Evolutionary conservation across 345 rosid species (phyloP).

Genomic region (Eutrema heterophyllum): DNA sequence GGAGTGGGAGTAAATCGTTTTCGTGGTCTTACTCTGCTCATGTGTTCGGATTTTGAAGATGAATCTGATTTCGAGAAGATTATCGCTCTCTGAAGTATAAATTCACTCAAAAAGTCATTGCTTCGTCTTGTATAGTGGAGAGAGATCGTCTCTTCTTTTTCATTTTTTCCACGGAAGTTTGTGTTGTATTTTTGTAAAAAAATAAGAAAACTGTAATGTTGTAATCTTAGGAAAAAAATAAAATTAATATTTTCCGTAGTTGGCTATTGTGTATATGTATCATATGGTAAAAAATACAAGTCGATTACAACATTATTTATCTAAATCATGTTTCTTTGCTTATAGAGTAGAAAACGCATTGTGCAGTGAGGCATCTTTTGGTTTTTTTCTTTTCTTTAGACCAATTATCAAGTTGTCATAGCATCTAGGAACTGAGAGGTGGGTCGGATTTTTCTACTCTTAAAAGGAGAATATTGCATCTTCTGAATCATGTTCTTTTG

Average conservation of each 20-base stretch:
- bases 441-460: too few relatives aligned
- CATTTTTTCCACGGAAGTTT: not conserved
- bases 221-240: not conserved
- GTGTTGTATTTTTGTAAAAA: not conserved
- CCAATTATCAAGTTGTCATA: too few relatives aligned
- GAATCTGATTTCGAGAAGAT: constrained; percentile 83
- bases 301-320: too few relatives aligned
- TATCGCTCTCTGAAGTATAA: constrained; percentile 50
- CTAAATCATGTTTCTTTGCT: not conserved
- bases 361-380: too few relatives aligned
- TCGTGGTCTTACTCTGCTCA: constrained; percentile 83
- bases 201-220: not conserved
- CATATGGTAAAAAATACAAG: too few relatives aligned
- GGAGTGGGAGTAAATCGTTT: constrained; percentile 74
- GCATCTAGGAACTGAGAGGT: too few relatives aligned
- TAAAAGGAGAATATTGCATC: too few relatives aligned
- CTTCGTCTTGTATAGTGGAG: constrained; percentile 13
- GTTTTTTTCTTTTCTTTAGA: too few relatives aligned
- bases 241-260: too few relatives aligned
- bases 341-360: too few relatives aligned
- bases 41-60: constrained; percentile 66
- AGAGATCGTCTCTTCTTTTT: not conserved
- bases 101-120: not conserved
- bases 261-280: too few relatives aligned
- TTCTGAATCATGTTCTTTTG: too few relatives aligned